These are phyloP conservation scores for Raphanus hybrid DNA, from an alignment of 441 rosid genomes.

Conservation along the genomic window DNA sequence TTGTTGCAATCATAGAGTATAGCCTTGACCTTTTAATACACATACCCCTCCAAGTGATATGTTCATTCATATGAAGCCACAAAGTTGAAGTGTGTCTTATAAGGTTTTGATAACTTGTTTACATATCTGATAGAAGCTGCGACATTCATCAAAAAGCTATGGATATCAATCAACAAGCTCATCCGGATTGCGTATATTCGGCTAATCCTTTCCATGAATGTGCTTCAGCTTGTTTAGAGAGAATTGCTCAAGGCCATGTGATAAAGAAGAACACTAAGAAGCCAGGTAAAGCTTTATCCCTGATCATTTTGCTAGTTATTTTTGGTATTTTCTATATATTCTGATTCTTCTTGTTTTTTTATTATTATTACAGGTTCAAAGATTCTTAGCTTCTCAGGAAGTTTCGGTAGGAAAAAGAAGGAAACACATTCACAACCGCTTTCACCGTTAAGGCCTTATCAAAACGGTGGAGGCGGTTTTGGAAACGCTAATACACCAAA, in stretches of 20 bases:
- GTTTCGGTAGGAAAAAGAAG: slow-evolving; percentile 77
- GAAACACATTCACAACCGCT: slow-evolving; percentile 46
- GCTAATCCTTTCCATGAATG: slow-evolving; percentile 91
- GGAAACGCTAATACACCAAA: slow-evolving; percentile 37
- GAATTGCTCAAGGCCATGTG: slow-evolving; percentile 57
- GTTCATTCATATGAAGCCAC: slow-evolving; percentile 10
- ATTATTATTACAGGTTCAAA: no score
- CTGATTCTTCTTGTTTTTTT: no score
- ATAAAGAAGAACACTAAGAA: slow-evolving; percentile 54
- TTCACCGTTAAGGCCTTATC: slow-evolving; percentile 30
- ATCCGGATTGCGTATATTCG: slow-evolving; percentile 68
- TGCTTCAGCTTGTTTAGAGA: slow-evolving; percentile 67
- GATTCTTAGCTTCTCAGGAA: slow-evolving; percentile 12
- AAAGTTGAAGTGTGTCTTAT: not conserved
- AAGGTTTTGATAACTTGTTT: slow-evolving; percentile 2
- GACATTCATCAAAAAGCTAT: slow-evolving; percentile 19
- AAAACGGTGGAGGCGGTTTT: slow-evolving; percentile 38
- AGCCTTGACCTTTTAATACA: slow-evolving; percentile 22
- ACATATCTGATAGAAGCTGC: not conserved
- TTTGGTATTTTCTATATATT: no score
- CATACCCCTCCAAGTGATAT: slow-evolving; percentile 19
- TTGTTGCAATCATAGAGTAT: slow-evolving; percentile 10
- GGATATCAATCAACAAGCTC: slow-evolving; percentile 49
- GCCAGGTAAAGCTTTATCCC: slow-evolving; percentile 24
- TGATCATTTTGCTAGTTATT: no score